These are phyloP conservation scores for Choiromyces venosus DNA, from an alignment of 495 filamentous ascomycete species.

Conservation along the genomic window DNA sequence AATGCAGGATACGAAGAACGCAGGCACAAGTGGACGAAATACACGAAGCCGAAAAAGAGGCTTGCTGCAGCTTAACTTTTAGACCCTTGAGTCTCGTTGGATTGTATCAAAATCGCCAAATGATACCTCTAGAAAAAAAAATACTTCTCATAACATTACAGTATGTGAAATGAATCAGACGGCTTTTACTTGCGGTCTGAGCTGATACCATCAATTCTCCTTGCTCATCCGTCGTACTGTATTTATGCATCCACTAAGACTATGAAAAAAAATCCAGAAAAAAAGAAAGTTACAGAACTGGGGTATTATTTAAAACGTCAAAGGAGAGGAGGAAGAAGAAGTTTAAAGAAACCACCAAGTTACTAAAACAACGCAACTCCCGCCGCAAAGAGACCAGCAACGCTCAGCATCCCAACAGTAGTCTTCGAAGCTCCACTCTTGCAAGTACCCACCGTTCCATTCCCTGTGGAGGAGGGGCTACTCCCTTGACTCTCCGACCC, in stretches of 20 bases:
- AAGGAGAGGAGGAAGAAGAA: too few species aligned
- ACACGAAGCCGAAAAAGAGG: constrained; percentile 27
- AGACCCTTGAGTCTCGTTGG: background rate
- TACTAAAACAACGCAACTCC: background rate
- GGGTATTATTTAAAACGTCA: background rate
- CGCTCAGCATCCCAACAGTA: background rate
- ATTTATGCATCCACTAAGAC: background rate
- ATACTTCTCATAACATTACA: background rate
- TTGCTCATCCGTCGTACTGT: background rate
- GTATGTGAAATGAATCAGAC: background rate
- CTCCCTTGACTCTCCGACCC: background rate
- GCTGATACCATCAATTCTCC: background rate
- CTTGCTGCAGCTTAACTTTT: constrained; percentile 10
- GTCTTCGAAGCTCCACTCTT: background rate
- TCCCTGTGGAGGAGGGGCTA: background rate
- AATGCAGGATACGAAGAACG: constrained; percentile 34
- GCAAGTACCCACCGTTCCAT: background rate
- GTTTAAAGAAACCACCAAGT: constrained; percentile 2
- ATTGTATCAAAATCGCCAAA: background rate
- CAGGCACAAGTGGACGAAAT: constrained; percentile 41
- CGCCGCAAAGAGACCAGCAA: background rate
- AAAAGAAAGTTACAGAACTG: background rate
- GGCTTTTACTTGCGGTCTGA: background rate
- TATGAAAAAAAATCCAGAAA: background rate
- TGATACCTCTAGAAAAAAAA: background rate